phyloP scores from a whole-genome alignment of 2,329 filamentous ascomycete species.

The Ascochyta clinopodiicola region DNA sequence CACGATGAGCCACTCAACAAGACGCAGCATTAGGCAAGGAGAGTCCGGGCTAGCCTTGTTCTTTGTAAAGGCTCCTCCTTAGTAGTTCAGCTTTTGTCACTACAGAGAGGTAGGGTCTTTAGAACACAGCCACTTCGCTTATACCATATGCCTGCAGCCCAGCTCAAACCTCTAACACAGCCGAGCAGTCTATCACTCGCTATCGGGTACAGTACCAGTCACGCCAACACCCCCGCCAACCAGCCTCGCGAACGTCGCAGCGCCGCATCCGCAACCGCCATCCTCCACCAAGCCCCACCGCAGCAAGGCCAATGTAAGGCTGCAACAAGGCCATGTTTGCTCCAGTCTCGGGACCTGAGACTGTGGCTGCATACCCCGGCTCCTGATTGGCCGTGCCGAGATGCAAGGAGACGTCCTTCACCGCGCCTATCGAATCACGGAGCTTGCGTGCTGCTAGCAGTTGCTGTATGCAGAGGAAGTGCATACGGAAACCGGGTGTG shows the following conservation, averaged over 20 bases:
- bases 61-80: too few relatives aligned
- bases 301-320: neutral
- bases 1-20: too few relatives aligned
- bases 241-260: neutral
- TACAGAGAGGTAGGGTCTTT: too few relatives aligned
- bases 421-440: neutral
- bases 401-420: slow-evolving; percentile 3
- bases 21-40: too few relatives aligned
- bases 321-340: neutral
- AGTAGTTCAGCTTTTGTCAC: too few relatives aligned
- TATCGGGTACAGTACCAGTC: too few relatives aligned
- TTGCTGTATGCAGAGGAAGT: neutral
- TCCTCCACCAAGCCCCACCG: neutral
- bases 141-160: too few relatives aligned
- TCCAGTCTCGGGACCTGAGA: neutral
- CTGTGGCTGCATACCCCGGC: neutral
- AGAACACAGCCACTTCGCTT: too few relatives aligned
- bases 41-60: too few relatives aligned
- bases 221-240: neutral
- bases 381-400: neutral
- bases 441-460: neutral
- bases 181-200: too few relatives aligned
- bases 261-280: neutral
- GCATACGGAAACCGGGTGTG: neutral
- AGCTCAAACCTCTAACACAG: too few relatives aligned